Evolutionary conservation across 257 asterid genomes (phyloP).

Genomic region (Scutellaria barbata): DNA sequence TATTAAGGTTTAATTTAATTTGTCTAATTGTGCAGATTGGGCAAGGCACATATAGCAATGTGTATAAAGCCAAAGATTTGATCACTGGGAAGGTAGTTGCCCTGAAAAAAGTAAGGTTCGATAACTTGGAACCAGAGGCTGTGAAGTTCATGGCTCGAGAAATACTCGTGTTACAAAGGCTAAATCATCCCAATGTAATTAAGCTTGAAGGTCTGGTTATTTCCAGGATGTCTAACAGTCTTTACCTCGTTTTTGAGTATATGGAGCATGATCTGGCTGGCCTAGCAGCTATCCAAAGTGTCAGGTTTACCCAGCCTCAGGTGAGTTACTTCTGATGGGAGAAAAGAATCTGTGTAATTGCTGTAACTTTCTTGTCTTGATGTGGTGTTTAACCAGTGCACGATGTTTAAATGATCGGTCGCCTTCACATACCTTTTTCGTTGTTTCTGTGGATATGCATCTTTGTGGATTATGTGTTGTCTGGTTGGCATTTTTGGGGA

Average conservation of each 20-base stretch:
- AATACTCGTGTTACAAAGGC: conserved; percentile 53
- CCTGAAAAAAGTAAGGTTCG: conserved; percentile 88
- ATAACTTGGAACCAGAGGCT: conserved; percentile 87
- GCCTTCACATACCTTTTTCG: conserved; percentile 7
- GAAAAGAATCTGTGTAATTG: neutral
- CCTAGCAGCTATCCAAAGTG: conserved; percentile 50
- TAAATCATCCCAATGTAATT: conserved; percentile 61
- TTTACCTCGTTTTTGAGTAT: conserved; percentile 60
- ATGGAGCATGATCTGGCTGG: conserved; percentile 76
- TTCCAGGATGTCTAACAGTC: conserved; percentile 61
- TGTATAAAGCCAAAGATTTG: conserved; percentile 92
- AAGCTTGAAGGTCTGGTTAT: conserved; percentile 66
- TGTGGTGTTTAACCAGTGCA: no score
- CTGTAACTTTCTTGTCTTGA: conserved; percentile 15
- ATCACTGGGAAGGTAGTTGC: conserved; percentile 88
- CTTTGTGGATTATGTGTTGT: conserved; percentile 28
- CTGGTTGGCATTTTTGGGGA: conserved; percentile 35
- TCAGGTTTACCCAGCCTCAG: conserved; percentile 61
- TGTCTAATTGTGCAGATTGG: conserved; percentile 66
- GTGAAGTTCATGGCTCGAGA: conserved; percentile 85
- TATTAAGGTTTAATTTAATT: neutral
- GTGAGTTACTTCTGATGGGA: conserved; percentile 37
- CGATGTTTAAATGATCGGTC: conserved; percentile 16
- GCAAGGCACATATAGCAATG: conserved; percentile 97
- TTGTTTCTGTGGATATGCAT: neutral